Percentiles rank a stretch among this genome's conserved stretches.
Evolutionary conservation across 2,329 filamentous ascomycete species (phyloP).

Genomic region (Paraphaeosphaeria minitans): DNA sequence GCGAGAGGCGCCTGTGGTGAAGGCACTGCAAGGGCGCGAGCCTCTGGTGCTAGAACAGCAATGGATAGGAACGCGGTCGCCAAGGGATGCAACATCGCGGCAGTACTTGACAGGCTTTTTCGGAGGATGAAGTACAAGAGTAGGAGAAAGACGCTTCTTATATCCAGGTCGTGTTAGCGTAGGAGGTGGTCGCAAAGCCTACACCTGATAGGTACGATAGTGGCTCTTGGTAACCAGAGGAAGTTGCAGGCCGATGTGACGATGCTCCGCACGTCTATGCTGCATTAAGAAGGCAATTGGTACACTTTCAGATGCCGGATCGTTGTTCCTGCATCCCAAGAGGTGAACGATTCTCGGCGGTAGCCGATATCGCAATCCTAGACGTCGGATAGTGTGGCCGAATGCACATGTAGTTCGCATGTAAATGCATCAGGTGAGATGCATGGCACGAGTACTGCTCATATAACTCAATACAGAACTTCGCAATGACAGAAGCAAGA

Average conservation of each 20-base stretch:
- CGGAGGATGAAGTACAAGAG: neutral
- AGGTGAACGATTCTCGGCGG: neutral
- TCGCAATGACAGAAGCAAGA: neutral
- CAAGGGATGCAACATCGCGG: neutral
- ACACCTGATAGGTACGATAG: neutral
- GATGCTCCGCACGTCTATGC: neutral
- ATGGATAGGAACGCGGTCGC: neutral
- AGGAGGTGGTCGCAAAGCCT: neutral
- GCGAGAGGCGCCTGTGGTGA: constrained; percentile 1
- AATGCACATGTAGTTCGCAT: too few relatives aligned
- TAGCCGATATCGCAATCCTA: constrained; percentile 1
- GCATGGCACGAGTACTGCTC: too few relatives aligned
- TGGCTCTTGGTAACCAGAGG: neutral
- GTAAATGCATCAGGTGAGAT: too few relatives aligned
- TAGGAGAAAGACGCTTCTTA: neutral
- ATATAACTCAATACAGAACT: too few relatives aligned
- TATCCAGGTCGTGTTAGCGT: neutral
- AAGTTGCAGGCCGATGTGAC: constrained; percentile 5
- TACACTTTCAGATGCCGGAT: constrained; percentile 2
- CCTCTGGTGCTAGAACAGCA: neutral
- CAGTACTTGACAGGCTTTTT: neutral
- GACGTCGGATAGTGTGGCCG: neutral
- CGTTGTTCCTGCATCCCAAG: neutral
- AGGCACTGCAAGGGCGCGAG: neutral
- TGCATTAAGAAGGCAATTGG: constrained; percentile 5